Evolutionary conservation across 805 yeast genomes (phyloP).

Genomic region (Wickerhamiella bombiphila): DNA sequence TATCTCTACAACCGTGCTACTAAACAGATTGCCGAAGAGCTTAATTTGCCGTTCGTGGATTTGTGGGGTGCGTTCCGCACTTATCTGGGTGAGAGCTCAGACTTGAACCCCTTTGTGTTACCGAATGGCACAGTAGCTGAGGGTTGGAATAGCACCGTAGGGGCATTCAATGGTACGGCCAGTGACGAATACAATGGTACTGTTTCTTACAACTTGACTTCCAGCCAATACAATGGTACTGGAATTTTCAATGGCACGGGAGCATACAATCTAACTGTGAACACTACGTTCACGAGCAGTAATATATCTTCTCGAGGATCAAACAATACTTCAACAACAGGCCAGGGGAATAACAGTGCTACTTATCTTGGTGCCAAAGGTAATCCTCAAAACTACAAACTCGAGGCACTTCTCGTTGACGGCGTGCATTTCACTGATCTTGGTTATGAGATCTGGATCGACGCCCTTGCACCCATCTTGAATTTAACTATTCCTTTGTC

Average conservation of each 20-base stretch:
- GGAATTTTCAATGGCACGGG: slow-evolving; percentile 4
- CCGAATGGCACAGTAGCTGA: neutral
- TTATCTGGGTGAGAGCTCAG: slow-evolving; percentile 29
- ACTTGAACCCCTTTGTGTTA: slow-evolving; percentile 14
- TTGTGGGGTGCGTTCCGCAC: slow-evolving; percentile 33
- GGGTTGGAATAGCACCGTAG: neutral
- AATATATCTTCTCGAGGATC: neutral
- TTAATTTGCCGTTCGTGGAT: slow-evolving; percentile 45
- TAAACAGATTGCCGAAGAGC: slow-evolving; percentile 29
- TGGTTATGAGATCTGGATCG: slow-evolving; percentile 36
- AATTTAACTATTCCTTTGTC: neutral
- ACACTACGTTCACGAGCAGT: slow-evolving; percentile 1
- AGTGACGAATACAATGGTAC: too few species aligned
- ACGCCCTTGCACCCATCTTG: slow-evolving; percentile 3
- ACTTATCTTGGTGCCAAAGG: slow-evolving; percentile 8
- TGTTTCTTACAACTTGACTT: slow-evolving; percentile 1
- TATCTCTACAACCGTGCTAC: slow-evolving; percentile 38
- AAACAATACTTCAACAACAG: neutral
- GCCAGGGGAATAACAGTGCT: neutral
- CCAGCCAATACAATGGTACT: too few species aligned
- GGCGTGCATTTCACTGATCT: slow-evolving; percentile 49
- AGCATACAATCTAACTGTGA: slow-evolving; percentile 1
- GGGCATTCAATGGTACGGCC: neutral
- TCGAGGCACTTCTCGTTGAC: slow-evolving; percentile 27
- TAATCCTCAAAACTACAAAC: slow-evolving; percentile 7